Percentiles rank a stretch among this genome's conserved stretches.
phyloP scores from a whole-genome alignment of 768 basidiomycete species.

The Tephrocybe rancida region DNA sequence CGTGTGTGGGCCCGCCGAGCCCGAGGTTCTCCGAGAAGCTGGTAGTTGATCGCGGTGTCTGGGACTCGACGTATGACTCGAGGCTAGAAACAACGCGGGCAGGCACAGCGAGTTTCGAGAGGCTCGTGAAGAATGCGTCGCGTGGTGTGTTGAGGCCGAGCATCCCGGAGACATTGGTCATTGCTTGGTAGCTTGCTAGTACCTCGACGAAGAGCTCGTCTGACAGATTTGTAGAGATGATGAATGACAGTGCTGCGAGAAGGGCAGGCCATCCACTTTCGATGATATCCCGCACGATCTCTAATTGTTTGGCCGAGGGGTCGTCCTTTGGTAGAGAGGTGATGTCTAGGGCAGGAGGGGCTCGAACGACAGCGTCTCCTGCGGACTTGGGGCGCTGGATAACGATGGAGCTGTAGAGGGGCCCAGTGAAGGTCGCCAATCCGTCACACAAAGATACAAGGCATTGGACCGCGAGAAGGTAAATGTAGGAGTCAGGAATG shows the following conservation, averaged over 20 bases:
- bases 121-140: conserved; percentile 88
- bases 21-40: conserved; percentile 73
- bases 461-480: conserved; percentile 89
- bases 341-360: conserved; percentile 75
- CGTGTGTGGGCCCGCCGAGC: conserved; percentile 48
- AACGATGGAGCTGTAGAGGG: conserved; percentile 73
- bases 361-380: conserved; percentile 66
- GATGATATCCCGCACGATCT: conserved; percentile 74
- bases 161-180: conserved; percentile 89
- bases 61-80: conserved; percentile 53
- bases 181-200: conserved; percentile 76
- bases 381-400: conserved; percentile 65
- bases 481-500: conserved; percentile 93
- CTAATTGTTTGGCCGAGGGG: conserved; percentile 56
- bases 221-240: conserved; percentile 88
- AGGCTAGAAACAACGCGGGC: conserved; percentile 85
- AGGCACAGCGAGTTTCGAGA: conserved; percentile 94
- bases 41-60: conserved; percentile 62
- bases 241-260: conserved; percentile 86
- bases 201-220: conserved; percentile 91
- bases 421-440: conserved; percentile 71
- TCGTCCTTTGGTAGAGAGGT: conserved; percentile 51
- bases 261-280: conserved; percentile 91
- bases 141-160: conserved; percentile 85
- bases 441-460: conserved; percentile 87